Evolutionary conservation across 2,329 filamentous ascomycete species (phyloP).

Genomic region (Stemphylium lycopersici): DNA sequence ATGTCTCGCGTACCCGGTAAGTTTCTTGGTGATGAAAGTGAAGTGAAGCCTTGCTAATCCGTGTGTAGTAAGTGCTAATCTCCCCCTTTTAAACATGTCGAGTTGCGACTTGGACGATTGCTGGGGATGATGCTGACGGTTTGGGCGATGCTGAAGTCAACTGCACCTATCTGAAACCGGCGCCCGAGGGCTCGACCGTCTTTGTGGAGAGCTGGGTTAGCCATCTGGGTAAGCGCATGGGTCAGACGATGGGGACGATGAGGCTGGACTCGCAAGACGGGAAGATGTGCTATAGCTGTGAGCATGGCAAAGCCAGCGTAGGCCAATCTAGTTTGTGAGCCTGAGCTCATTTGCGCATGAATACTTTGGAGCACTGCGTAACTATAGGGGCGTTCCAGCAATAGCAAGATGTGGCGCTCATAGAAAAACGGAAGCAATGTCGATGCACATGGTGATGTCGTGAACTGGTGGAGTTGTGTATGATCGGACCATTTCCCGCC

Average conservation of each 20-base stretch:
- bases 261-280: constrained; percentile 44
- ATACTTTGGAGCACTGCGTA: too few relatives aligned
- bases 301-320: constrained; percentile 46
- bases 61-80: constrained; percentile 18
- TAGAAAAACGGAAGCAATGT: neutral
- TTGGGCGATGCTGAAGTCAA: constrained; percentile 40
- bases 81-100: too few relatives aligned
- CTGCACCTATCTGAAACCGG: constrained; percentile 55
- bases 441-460: too few relatives aligned
- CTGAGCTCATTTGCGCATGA: neutral
- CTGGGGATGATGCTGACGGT: constrained; percentile 13
- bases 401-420: too few relatives aligned
- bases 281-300: constrained; percentile 48
- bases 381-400: too few relatives aligned
- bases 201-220: constrained; percentile 54
- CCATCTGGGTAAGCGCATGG: constrained; percentile 52
- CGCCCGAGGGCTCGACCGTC: constrained; percentile 48
- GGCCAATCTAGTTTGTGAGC: constrained; percentile 28
- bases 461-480: neutral
- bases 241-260: constrained; percentile 50
- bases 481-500: neutral
- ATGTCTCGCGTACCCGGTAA: constrained; percentile 44
- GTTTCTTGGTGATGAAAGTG: neutral
- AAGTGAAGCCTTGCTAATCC: constrained; percentile 5
- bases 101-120: neutral